These are phyloP conservation scores for Scutellaria baicalensis DNA, from an alignment of 257 asterid species.

Conservation along the genomic window DNA sequence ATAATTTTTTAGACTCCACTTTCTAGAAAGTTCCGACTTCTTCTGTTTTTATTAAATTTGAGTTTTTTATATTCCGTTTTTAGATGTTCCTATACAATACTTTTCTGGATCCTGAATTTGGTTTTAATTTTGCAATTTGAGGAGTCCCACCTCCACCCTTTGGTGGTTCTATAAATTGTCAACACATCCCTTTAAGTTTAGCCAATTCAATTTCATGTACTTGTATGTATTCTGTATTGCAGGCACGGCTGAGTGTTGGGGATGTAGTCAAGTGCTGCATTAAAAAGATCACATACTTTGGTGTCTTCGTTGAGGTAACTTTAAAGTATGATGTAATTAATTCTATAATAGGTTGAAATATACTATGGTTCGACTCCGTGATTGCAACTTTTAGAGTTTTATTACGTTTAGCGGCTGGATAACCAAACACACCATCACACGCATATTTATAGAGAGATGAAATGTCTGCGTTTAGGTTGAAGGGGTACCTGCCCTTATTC, in stretches of 20 bases:
- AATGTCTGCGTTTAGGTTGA: constrained; percentile 52
- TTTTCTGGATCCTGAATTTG: neutral
- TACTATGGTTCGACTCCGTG: neutral
- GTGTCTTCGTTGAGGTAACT: constrained; percentile 89
- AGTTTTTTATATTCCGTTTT: neutral
- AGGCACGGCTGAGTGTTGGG: constrained; percentile 75
- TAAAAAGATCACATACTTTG: constrained; percentile 82
- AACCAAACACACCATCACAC: too few species aligned
- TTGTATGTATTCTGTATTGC: constrained; percentile 23
- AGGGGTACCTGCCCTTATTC: constrained; percentile 89
- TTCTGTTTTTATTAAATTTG: neutral
- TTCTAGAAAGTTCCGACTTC: neutral
- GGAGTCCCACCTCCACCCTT: neutral
- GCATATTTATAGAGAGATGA: constrained; percentile 1
- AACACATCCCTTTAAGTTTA: too few species aligned
- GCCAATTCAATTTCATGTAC: constrained; percentile 1
- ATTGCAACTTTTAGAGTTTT: neutral
- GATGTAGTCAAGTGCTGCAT: constrained; percentile 86
- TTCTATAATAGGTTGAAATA: neutral
- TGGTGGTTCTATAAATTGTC: neutral
- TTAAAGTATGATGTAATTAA: neutral
- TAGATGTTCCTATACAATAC: neutral
- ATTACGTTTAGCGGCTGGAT: neutral
- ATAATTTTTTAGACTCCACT: neutral
- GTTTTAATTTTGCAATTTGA: neutral